A percentile compares a stretch with the other conserved stretches of the same genome.
These are phyloP conservation scores for Gyromitra esculenta DNA, from an alignment of 2,329 filamentous ascomycete genomes.

Conservation along the genomic window DNA sequence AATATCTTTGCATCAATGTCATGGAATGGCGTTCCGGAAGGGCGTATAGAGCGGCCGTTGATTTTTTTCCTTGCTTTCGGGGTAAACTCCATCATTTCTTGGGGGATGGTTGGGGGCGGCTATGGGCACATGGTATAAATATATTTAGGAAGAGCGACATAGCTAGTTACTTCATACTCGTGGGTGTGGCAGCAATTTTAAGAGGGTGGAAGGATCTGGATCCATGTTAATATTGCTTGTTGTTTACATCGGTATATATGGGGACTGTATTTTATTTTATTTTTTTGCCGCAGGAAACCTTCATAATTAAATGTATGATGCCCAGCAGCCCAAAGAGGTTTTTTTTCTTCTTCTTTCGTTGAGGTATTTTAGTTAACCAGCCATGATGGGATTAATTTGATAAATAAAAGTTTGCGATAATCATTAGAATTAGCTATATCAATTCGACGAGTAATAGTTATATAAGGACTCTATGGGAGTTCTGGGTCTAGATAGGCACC, in stretches of 20 bases:
- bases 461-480: no score
- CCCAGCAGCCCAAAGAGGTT: background rate
- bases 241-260: background rate
- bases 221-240: slow-evolving; percentile 10
- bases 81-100: slow-evolving; percentile 12
- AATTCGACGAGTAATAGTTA: background rate
- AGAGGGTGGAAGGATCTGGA: background rate
- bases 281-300: background rate
- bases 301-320: background rate
- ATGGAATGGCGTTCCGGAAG: slow-evolving; percentile 26
- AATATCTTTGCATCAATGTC: slow-evolving; percentile 28
- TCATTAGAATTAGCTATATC: background rate
- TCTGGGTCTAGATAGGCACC: no score
- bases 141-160: background rate
- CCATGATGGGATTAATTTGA: background rate
- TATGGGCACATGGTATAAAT: background rate
- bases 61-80: slow-evolving; percentile 20
- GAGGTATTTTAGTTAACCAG: background rate
- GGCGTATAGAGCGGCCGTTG: slow-evolving; percentile 14
- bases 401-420: slow-evolving; percentile 8
- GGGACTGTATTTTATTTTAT: background rate
- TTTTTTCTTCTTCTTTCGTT: background rate
- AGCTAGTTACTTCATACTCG: background rate
- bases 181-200: background rate
- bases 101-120: background rate